A percentile compares a stretch with the other conserved stretches of the same genome.
Evolutionary conservation across 177 flowering plant genomes (phyloP).

Genomic region (Vitis hybrid): DNA sequence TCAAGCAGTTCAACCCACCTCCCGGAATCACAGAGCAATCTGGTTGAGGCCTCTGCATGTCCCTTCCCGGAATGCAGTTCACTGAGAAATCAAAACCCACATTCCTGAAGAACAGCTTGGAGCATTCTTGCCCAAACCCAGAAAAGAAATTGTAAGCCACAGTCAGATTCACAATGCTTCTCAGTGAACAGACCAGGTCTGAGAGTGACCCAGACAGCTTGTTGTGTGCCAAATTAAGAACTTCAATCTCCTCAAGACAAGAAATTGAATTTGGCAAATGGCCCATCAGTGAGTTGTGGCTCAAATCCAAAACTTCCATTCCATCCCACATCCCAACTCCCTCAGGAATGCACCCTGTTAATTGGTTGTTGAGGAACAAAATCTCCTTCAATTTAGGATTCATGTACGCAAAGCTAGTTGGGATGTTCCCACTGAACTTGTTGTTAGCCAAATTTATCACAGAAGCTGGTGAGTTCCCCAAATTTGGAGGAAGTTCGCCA

Average conservation of each 20-base stretch:
- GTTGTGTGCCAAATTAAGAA: slow-evolving; percentile 77
- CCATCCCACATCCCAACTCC: slow-evolving; percentile 67
- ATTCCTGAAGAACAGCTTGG: slow-evolving; percentile 38
- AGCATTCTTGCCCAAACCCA: slow-evolving; percentile 70
- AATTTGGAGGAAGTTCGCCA: slow-evolving; percentile 63
- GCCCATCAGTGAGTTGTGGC: slow-evolving; percentile 75
- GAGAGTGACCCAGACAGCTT: slow-evolving; percentile 73
- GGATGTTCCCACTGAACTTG: slow-evolving; percentile 65
- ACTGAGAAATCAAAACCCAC: slow-evolving; percentile 75
- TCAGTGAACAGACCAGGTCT: slow-evolving; percentile 64
- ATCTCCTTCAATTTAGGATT: slow-evolving; percentile 67
- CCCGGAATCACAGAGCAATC: slow-evolving; percentile 65
- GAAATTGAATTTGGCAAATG: slow-evolving; percentile 79
- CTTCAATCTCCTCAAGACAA: slow-evolving; percentile 61
- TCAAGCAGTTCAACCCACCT: slow-evolving; percentile 59
- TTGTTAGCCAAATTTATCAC: slow-evolving; percentile 90
- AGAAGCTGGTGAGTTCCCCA: slow-evolving; percentile 86
- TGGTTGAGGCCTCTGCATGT: slow-evolving; percentile 76
- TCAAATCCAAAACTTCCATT: slow-evolving; percentile 73
- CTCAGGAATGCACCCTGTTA: slow-evolving; percentile 86
- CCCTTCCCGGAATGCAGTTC: slow-evolving; percentile 80
- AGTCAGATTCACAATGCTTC: slow-evolving; percentile 60
- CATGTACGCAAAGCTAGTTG: slow-evolving; percentile 66
- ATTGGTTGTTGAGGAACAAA: slow-evolving; percentile 69
- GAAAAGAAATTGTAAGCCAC: slow-evolving; percentile 81